Evolutionary conservation across 306 rosid genomes (phyloP).

Genomic region (Lathyrus tuberosus): DNA sequence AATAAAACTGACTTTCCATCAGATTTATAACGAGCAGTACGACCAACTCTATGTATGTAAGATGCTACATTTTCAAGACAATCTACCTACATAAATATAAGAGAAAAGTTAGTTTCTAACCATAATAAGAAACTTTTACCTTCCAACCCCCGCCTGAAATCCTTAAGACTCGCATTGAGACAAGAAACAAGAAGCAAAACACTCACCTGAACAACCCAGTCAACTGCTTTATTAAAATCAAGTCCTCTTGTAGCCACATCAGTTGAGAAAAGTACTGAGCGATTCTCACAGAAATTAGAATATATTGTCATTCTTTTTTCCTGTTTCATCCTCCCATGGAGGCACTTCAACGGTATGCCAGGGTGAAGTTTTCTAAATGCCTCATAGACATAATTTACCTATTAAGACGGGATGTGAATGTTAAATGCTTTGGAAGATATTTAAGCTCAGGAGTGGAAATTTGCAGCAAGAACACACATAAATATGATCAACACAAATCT

Average conservation of each 20-base stretch:
- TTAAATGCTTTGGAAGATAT: slow-evolving; percentile 26
- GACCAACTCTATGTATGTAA: slow-evolving; percentile 96
- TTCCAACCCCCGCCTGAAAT: slow-evolving; percentile 1
- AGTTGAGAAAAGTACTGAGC: slow-evolving; percentile 82
- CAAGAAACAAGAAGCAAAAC: slow-evolving; percentile 31
- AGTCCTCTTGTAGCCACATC: slow-evolving; percentile 96
- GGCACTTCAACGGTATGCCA: slow-evolving; percentile 85
- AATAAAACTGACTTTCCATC: slow-evolving; percentile 80
- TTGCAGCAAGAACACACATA: slow-evolving; percentile 18
- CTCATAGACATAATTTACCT: slow-evolving; percentile 85
- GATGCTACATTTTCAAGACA: slow-evolving; percentile 88
- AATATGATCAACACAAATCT: slow-evolving; percentile 11
- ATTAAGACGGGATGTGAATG: slow-evolving; percentile 26
- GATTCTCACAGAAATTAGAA: slow-evolving; percentile 73
- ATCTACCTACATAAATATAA: slow-evolving; percentile 61
- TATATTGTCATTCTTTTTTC: slow-evolving; percentile 78
- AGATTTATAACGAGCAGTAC: slow-evolving; percentile 87
- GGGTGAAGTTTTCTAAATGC: slow-evolving; percentile 92
- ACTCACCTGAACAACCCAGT: slow-evolving; percentile 97
- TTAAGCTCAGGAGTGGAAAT: slow-evolving; percentile 6
- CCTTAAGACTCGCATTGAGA: background rate
- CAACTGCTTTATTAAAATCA: slow-evolving; percentile 90
- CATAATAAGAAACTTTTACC: slow-evolving; percentile 17
- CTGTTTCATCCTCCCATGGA: slow-evolving; percentile 92
- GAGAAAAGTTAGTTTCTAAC: slow-evolving; percentile 21